Percentiles rank a stretch among this genome's conserved stretches.
Conservation (phyloP, 2,329 filamentous ascomycete genomes). For the Westerdykella sp. region DNA sequence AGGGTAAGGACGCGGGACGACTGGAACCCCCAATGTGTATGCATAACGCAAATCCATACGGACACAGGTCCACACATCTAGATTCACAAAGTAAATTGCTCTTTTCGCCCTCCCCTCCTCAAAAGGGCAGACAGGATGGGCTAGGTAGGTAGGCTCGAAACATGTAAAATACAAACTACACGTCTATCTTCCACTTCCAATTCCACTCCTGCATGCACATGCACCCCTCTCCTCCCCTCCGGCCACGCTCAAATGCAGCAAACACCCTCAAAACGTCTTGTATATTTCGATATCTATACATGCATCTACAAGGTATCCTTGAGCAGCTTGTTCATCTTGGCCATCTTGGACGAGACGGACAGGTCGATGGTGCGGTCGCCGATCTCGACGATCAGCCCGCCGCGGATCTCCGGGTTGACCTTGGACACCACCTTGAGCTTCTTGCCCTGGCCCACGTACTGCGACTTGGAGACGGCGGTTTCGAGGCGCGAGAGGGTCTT, state of each 20-base stretch:
- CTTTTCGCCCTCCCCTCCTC: slow-evolving; percentile 3
- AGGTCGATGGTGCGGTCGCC: slow-evolving; percentile 98
- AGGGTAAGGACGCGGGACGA: too few relatives aligned
- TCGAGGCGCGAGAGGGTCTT: slow-evolving; percentile 83
- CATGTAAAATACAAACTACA: slow-evolving; percentile 33
- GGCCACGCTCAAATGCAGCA: slow-evolving; percentile 3
- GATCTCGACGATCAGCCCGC: slow-evolving; percentile 91
- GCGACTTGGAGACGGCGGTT: slow-evolving; percentile 78
- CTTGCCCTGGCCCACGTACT: slow-evolving; percentile 84
- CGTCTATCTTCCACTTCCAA: too few relatives aligned
- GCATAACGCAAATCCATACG: too few relatives aligned
- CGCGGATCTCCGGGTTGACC: slow-evolving; percentile 91
- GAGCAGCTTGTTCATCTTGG: slow-evolving; percentile 99
- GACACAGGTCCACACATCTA: too few relatives aligned
- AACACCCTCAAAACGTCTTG: neutral
- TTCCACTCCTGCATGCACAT: too few relatives aligned
- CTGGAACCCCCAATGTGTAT: too few relatives aligned
- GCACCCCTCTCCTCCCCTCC: slow-evolving; percentile 12
- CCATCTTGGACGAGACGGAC: slow-evolving; percentile 87
- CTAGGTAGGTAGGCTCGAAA: slow-evolving; percentile 6
- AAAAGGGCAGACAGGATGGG: too few relatives aligned
- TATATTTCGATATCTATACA: neutral
- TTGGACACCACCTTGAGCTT: slow-evolving; percentile 96
- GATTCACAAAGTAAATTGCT: slow-evolving; percentile 17
- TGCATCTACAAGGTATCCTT: slow-evolving; percentile 86